Conservation (phyloP, 176 grass and related monocot genomes). For the Musa itinerans region DNA sequence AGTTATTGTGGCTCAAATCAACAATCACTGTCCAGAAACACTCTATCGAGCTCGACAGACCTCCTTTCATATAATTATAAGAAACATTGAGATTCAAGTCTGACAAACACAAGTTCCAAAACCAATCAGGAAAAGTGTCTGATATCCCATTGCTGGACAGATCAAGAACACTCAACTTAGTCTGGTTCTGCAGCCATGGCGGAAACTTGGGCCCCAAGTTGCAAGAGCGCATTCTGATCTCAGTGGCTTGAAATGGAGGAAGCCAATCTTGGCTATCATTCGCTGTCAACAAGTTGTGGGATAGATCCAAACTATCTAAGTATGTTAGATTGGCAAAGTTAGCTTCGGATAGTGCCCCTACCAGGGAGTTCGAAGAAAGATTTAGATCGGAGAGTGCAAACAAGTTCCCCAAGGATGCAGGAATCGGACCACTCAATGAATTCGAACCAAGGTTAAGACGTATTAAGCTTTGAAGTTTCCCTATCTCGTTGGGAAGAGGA, state of each 20-base stretch:
- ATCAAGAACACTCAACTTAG: not conserved
- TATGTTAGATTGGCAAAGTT: not conserved
- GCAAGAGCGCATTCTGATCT: not conserved
- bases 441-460: too few species aligned
- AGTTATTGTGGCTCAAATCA: not conserved
- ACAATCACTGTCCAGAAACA: not conserved
- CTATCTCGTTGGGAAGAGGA: too few species aligned
- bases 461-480: too few species aligned
- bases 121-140: not conserved
- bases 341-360: not conserved
- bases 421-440: too few species aligned
- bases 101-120: not conserved
- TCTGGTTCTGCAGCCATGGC: not conserved
- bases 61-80: too few species aligned
- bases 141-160: not conserved
- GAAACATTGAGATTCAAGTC: too few species aligned
- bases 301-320: not conserved
- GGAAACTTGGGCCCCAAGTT: not conserved
- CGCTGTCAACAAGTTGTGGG: not conserved
- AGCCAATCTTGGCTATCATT: conserved; percentile 1
- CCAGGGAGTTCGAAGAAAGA: not conserved
- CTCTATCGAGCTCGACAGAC: too few species aligned
- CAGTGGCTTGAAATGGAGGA: not conserved
- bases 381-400: not conserved
- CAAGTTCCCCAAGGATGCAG: too few species aligned